A percentile compares a stretch with the other conserved stretches of the same genome.
Conservation (phyloP, 768 basidiomycete genomes). For the Lactarius deliciosus region DNA sequence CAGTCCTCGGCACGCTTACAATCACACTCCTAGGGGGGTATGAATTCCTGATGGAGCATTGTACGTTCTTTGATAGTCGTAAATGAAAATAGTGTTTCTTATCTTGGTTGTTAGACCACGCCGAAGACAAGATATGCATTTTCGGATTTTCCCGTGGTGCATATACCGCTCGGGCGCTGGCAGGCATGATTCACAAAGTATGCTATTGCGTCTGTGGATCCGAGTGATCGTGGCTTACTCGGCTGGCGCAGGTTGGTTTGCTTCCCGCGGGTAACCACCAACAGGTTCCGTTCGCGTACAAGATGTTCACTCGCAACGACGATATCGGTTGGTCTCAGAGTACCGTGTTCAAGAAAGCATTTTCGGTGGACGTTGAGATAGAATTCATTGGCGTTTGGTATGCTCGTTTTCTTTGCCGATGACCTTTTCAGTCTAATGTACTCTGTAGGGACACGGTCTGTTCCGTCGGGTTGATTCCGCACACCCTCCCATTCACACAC, state of each 20-base stretch:
- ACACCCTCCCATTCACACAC: constrained; percentile 62
- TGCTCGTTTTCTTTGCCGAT: background rate
- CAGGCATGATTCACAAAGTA: constrained; percentile 74
- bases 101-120: constrained; percentile 46
- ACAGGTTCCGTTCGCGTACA: constrained; percentile 76
- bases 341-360: constrained; percentile 68
- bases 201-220: background rate
- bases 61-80: constrained; percentile 36
- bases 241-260: constrained; percentile 55
- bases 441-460: constrained; percentile 64
- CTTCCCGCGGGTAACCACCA: constrained; percentile 70
- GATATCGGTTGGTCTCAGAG: constrained; percentile 61
- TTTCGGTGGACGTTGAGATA: constrained; percentile 71
- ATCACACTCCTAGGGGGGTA: constrained; percentile 54
- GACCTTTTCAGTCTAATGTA: constrained; percentile 12
- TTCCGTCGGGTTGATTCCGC: constrained; percentile 65
- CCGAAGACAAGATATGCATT: constrained; percentile 72
- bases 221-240: background rate
- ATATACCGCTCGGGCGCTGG: constrained; percentile 66
- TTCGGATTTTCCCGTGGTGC: constrained; percentile 83
- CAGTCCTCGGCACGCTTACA: background rate
- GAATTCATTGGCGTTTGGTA: constrained; percentile 77
- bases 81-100: background rate
- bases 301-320: constrained; percentile 66
- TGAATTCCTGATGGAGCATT: constrained; percentile 78